Percentiles rank a stretch among this genome's conserved stretches.
phyloP scores from a whole-genome alignment of 23 red algal genomes.

The Gracilaria domingensis region DNA sequence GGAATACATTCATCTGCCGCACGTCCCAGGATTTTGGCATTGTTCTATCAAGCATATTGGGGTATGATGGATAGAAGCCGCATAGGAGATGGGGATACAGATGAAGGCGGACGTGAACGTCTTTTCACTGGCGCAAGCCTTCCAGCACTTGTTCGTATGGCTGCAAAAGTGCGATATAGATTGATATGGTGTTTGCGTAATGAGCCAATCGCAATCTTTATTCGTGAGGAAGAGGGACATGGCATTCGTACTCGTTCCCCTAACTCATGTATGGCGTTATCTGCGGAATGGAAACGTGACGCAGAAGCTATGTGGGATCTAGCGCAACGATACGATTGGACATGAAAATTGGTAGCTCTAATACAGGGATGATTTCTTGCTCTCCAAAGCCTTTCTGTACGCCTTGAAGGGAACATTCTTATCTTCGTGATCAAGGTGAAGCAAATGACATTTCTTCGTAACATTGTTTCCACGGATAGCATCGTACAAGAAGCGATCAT shows the following conservation, averaged over 20 bases:
- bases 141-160: slow-evolving; percentile 22
- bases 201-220: slow-evolving; percentile 18
- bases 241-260: slow-evolving; percentile 5
- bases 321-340: slow-evolving; percentile 28
- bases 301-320: slow-evolving; percentile 48
- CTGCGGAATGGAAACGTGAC: slow-evolving; percentile 27
- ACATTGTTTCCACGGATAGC: slow-evolving; percentile 44
- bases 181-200: slow-evolving; percentile 21
- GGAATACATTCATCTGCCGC: neutral
- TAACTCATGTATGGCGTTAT: neutral
- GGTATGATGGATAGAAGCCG: slow-evolving; percentile 1
- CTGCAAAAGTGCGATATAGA: neutral
- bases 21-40: slow-evolving; percentile 8
- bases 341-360: neutral
- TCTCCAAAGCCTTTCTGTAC: slow-evolving; percentile 16
- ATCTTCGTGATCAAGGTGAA: slow-evolving; percentile 16
- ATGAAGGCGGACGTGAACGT: slow-evolving; percentile 28
- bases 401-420: slow-evolving; percentile 5
- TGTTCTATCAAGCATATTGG: slow-evolving; percentile 43
- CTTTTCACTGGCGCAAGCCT: slow-evolving; percentile 27
- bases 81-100: neutral
- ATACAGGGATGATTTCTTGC: slow-evolving; percentile 15
- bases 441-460: slow-evolving; percentile 36
- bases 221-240: slow-evolving; percentile 3
- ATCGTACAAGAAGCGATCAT: slow-evolving; percentile 80